Conservation (phyloP, 2,329 filamentous ascomycete species). For the Calonectria honghensis region DNA sequence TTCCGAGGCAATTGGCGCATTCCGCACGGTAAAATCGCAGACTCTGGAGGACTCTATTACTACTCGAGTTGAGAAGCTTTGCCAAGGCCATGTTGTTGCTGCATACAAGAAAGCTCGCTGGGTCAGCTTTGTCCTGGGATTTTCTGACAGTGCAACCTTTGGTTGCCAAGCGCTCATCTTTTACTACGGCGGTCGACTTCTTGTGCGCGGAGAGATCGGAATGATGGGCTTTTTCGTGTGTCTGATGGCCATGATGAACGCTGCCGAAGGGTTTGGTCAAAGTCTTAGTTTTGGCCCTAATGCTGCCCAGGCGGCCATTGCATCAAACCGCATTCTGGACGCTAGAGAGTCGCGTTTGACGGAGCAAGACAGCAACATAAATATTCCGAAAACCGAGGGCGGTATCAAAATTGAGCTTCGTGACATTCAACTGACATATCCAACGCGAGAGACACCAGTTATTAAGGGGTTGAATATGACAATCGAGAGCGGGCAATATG, state of each 20-base stretch:
- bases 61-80: slow-evolving; percentile 75
- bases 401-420: slow-evolving; percentile 75
- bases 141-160: slow-evolving; percentile 80
- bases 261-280: slow-evolving; percentile 79
- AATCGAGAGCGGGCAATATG: slow-evolving; percentile 81
- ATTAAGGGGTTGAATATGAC: slow-evolving; percentile 78
- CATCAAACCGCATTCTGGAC: slow-evolving; percentile 76
- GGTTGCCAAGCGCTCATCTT: slow-evolving; percentile 78
- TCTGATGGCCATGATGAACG: slow-evolving; percentile 81
- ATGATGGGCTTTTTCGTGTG: slow-evolving; percentile 72
- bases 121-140: slow-evolving; percentile 79
- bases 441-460: slow-evolving; percentile 73
- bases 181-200: slow-evolving; percentile 79
- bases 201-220: slow-evolving; percentile 70
- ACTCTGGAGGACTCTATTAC: slow-evolving; percentile 81
- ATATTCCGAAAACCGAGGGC: slow-evolving; percentile 67
- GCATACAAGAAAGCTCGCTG: slow-evolving; percentile 78
- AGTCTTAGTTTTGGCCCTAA: slow-evolving; percentile 81
- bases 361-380: slow-evolving; percentile 50
- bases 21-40: slow-evolving; percentile 82
- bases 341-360: slow-evolving; percentile 66
- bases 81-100: slow-evolving; percentile 74
- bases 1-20: slow-evolving; percentile 83
- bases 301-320: slow-evolving; percentile 74
- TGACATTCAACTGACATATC: slow-evolving; percentile 77